These are phyloP conservation scores for Trichoderma citrinoviride DNA, from an alignment of 2,329 filamentous ascomycete species.

Conservation along the genomic window DNA sequence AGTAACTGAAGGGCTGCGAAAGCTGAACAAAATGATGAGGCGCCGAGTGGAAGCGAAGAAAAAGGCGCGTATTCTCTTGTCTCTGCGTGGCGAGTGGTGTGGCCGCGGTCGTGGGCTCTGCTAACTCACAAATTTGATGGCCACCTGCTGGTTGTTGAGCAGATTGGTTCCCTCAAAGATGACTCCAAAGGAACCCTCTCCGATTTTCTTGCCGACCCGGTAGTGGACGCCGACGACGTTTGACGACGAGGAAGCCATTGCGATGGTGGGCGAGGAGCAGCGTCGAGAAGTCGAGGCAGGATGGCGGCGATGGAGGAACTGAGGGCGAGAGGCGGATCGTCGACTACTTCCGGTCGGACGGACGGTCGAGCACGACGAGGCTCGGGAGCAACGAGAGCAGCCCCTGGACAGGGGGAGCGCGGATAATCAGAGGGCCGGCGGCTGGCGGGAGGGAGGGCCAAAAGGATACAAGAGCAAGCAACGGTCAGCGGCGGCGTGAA, in stretches of 20 bases:
- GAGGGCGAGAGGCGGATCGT: conserved; percentile 12
- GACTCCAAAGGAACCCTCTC: conserved; percentile 96
- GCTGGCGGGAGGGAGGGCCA: conserved; percentile 21
- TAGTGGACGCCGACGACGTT: conserved; percentile 99
- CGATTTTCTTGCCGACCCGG: conserved; percentile 98
- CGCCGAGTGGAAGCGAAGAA: too few relatives aligned
- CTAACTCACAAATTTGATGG: conserved; percentile 94
- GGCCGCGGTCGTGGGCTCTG: not conserved
- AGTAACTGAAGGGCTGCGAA: not conserved
- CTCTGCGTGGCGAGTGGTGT: not conserved
- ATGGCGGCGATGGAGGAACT: conserved; percentile 17
- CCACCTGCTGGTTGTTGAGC: conserved; percentile 97
- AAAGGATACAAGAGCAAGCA: conserved; percentile 18
- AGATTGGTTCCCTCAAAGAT: conserved; percentile 99
- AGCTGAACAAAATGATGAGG: not conserved
- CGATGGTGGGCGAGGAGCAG: conserved; percentile 28
- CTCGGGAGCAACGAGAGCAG: conserved; percentile 25
- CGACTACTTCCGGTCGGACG: conserved; percentile 20
- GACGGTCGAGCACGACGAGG: conserved; percentile 21
- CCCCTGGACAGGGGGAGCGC: conserved; percentile 21
- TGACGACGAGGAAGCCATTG: conserved; percentile 83
- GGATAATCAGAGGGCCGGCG: conserved; percentile 22
- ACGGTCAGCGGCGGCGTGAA: conserved; percentile 26
- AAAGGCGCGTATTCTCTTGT: not conserved
- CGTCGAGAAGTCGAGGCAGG: conserved; percentile 10